These are phyloP conservation scores for Xanthoconium purpureum DNA, from an alignment of 768 basidiomycete genomes.

Conservation along the genomic window DNA sequence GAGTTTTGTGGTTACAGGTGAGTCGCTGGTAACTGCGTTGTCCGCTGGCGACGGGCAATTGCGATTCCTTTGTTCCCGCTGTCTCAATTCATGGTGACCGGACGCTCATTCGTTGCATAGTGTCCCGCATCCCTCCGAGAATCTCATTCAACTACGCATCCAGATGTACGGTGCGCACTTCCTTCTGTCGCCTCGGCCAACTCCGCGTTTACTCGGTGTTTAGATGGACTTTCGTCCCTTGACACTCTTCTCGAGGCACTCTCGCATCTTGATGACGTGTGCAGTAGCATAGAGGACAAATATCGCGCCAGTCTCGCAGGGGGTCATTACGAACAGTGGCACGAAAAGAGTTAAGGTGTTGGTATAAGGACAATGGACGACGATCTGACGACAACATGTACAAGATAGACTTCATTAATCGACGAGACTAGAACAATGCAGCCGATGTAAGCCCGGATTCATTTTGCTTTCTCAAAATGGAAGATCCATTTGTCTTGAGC, in stretches of 20 bases:
- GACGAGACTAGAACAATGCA: neutral
- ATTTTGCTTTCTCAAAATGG: slow-evolving; percentile 10
- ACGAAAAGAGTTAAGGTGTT: slow-evolving; percentile 52
- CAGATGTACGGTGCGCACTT: slow-evolving; percentile 93
- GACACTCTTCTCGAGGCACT: slow-evolving; percentile 76
- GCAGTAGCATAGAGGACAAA: slow-evolving; percentile 62
- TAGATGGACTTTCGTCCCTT: slow-evolving; percentile 86
- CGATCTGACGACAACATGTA: slow-evolving; percentile 1
- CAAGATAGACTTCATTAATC: neutral
- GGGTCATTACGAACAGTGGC: slow-evolving; percentile 62
- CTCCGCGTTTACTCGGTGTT: neutral
- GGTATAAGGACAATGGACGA: slow-evolving; percentile 1
- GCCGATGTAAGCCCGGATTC: neutral
- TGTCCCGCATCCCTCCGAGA: slow-evolving; percentile 92
- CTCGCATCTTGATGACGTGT: slow-evolving; percentile 72
- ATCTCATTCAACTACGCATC: slow-evolving; percentile 93
- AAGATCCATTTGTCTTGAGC: slow-evolving; percentile 31
- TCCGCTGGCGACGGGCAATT: neutral
- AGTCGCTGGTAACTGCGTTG: slow-evolving; percentile 19
- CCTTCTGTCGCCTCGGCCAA: neutral
- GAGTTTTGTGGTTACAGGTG: slow-evolving; percentile 98
- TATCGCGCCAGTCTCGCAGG: slow-evolving; percentile 59
- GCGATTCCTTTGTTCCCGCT: slow-evolving; percentile 14
- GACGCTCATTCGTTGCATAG: slow-evolving; percentile 13
- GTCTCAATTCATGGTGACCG: neutral